Percentiles rank a stretch among this genome's conserved stretches.
These are phyloP conservation scores for Abelmoschus esculentus DNA, from an alignment of 345 rosid species.

Conservation along the genomic window DNA sequence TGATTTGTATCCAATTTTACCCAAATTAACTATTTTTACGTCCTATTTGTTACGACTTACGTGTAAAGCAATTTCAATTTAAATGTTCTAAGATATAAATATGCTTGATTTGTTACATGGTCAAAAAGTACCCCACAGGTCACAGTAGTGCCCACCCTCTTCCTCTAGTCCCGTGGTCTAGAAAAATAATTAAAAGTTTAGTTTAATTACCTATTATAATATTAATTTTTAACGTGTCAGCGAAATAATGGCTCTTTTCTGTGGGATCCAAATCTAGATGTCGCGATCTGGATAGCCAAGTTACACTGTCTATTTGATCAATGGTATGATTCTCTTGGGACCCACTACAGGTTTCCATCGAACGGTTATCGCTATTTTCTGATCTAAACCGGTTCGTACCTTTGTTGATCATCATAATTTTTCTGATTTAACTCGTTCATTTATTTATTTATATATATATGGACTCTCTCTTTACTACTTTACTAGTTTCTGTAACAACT, in stretches of 20 bases:
- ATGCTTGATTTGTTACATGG: too few relatives aligned
- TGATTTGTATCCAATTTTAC: too few relatives aligned
- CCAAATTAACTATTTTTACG: too few relatives aligned
- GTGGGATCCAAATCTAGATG: conserved; percentile 23
- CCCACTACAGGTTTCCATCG: conserved; percentile 16
- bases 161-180: not conserved
- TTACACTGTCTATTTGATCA: conserved; percentile 13
- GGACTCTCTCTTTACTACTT: not conserved
- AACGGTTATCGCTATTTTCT: conserved; percentile 36
- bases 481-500: not conserved
- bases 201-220: too few relatives aligned
- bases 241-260: conserved; percentile 12
- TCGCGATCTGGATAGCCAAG: conserved; percentile 10
- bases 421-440: not conserved
- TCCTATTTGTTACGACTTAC: too few relatives aligned
- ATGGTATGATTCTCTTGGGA: conserved; percentile 13
- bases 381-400: too few relatives aligned
- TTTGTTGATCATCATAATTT: not conserved
- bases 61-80: too few relatives aligned
- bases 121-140: too few relatives aligned
- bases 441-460: not conserved
- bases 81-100: too few relatives aligned
- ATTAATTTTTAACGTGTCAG: not conserved
- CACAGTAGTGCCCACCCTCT: not conserved
- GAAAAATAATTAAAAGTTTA: too few relatives aligned